A percentile compares a stretch with the other conserved stretches of the same genome.
Evolutionary conservation across 371 early-diverging fungal species (phyloP).

Genomic region (Cokeromyces recurvatus): DNA sequence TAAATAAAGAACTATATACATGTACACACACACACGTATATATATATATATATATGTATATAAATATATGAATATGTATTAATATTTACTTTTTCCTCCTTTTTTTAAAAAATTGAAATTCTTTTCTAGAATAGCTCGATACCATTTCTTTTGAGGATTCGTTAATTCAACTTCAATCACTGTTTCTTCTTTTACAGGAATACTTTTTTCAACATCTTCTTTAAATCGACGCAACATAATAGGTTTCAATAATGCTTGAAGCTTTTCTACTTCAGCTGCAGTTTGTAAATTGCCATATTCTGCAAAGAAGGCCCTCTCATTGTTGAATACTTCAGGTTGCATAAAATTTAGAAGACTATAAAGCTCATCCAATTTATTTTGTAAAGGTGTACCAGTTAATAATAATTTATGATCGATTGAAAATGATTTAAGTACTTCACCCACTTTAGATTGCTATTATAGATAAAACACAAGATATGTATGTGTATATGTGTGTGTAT

Average conservation of each 20-base stretch:
- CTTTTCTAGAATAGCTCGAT: constrained; percentile 89
- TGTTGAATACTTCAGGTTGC: constrained; percentile 65
- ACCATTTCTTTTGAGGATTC: constrained; percentile 81
- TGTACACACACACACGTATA: no score
- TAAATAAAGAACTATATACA: no score
- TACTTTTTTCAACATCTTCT: constrained; percentile 84
- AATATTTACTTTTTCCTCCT: constrained; percentile 49
- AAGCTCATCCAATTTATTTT: constrained; percentile 90
- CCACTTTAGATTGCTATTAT: constrained; percentile 42
- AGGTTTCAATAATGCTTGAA: constrained; percentile 68
- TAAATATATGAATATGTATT: background rate
- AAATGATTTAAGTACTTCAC: constrained; percentile 39
- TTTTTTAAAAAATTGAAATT: constrained; percentile 77
- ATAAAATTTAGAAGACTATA: constrained; percentile 92
- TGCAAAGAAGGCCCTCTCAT: constrained; percentile 69
- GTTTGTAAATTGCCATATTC: constrained; percentile 74
- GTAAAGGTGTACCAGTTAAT: constrained; percentile 76
- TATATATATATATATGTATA: background rate
- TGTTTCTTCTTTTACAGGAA: constrained; percentile 87
- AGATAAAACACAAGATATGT: background rate
- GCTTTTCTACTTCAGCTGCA: constrained; percentile 72
- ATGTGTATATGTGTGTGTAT: no score
- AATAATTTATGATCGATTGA: constrained; percentile 44
- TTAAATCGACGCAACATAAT: constrained; percentile 75
- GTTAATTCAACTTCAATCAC: constrained; percentile 88